A percentile compares a stretch with the other conserved stretches of the same genome.
These are phyloP conservation scores for Pinus tabuliformis DNA, from an alignment of 75 land plant genomes.

Conservation along the genomic window DNA sequence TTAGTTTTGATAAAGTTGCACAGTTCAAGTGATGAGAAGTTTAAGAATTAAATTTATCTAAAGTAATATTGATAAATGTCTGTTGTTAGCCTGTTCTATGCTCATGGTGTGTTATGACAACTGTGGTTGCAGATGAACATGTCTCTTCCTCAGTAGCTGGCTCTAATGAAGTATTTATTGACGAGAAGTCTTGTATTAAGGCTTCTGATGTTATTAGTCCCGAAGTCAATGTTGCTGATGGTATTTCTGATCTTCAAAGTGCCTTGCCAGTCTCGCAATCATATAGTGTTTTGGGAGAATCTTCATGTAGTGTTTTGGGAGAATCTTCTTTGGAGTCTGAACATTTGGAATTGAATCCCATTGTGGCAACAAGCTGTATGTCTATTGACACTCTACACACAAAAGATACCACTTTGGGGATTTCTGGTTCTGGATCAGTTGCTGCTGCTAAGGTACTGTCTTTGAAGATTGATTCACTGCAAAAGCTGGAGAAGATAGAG, in stretches of 20 bases:
- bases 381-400: slow-evolving; percentile 25
- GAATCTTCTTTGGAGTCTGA: slow-evolving; percentile 29
- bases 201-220: slow-evolving; percentile 13
- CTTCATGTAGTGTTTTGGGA: slow-evolving; percentile 13
- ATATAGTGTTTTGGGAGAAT: slow-evolving; percentile 13
- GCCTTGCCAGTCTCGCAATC: neutral
- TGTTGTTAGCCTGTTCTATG: neutral
- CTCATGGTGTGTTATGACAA: neutral
- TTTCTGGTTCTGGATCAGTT: slow-evolving; percentile 30
- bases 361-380: slow-evolving; percentile 13
- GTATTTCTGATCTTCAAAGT: slow-evolving; percentile 10
- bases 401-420: slow-evolving; percentile 32
- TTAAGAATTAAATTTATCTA: neutral
- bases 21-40: neutral
- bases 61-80: neutral
- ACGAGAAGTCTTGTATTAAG: slow-evolving; percentile 37
- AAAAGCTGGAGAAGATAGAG: slow-evolving; percentile 51
- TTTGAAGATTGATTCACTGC: slow-evolving; percentile 34
- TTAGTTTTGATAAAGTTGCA: neutral
- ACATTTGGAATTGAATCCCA: slow-evolving; percentile 15
- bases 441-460: slow-evolving; percentile 31
- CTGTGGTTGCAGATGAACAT: neutral
- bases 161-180: slow-evolving; percentile 19
- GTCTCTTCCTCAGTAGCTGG: neutral
- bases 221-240: slow-evolving; percentile 8